Percentiles rank a stretch among this genome's conserved stretches.
phyloP scores from a whole-genome alignment of 371 early-diverging fungal genomes.

The Mortierella sp. region DNA sequence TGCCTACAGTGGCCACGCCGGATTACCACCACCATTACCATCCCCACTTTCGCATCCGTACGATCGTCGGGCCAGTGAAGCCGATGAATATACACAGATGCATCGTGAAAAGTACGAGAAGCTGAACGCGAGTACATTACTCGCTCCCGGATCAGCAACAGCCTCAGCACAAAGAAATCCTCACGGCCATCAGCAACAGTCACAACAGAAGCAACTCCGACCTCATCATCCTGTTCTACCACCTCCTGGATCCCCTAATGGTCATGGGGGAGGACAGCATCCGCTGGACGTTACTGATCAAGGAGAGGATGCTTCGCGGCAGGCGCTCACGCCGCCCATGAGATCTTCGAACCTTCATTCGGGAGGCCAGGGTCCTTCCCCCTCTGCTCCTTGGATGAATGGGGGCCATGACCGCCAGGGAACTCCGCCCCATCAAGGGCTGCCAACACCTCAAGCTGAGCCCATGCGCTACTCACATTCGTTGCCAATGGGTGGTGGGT shows the following conservation, averaged over 20 bases:
- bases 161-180: neutral
- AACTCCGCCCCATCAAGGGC: neutral
- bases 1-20: neutral
- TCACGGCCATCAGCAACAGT: constrained; percentile 1
- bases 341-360: neutral
- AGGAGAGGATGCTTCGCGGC: constrained; percentile 4
- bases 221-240: constrained; percentile 6
- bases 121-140: constrained; percentile 22
- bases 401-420: neutral
- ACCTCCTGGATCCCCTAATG: constrained; percentile 14
- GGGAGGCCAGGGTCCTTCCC: neutral
- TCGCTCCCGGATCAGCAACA: constrained; percentile 17
- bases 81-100: constrained; percentile 21
- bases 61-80: constrained; percentile 26
- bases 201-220: constrained; percentile 6
- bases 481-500: constrained; percentile 2
- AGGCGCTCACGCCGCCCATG: constrained; percentile 26
- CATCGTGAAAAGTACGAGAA: constrained; percentile 27
- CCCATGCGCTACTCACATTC: constrained; percentile 26
- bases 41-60: constrained; percentile 25
- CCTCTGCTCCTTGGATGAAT: constrained; percentile 22
- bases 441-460: constrained; percentile 14
- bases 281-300: constrained; percentile 20
- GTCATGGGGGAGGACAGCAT: constrained; percentile 3
- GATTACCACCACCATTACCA: constrained; percentile 22